A percentile compares a stretch with the other conserved stretches of the same genome.
These are phyloP conservation scores for Fusarium denticulatum DNA, from an alignment of 2,329 filamentous ascomycete genomes.

Conservation along the genomic window DNA sequence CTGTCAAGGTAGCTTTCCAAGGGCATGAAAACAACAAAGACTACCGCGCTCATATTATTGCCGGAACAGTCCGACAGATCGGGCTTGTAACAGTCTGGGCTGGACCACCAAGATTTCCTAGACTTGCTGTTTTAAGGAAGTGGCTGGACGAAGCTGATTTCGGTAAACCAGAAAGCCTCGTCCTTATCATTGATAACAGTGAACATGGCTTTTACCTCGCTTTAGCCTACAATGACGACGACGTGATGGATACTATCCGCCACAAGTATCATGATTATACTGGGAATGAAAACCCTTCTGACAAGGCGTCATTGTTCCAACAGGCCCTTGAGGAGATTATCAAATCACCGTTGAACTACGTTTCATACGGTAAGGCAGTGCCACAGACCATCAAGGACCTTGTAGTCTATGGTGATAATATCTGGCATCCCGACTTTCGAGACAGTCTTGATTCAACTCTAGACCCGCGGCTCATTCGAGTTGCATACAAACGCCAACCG, in stretches of 20 bases:
- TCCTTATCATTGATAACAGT: not conserved
- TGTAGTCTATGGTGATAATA: not conserved
- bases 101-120: rapidly evolving
- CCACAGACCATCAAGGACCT: not conserved
- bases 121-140: not conserved
- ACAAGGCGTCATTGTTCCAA: not conserved
- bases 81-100: not conserved
- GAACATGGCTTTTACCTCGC: not conserved
- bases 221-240: not conserved
- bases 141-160: not conserved
- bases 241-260: not conserved
- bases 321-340: not conserved
- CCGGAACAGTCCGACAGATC: not conserved
- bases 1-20: too few relatives aligned
- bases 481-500: not conserved
- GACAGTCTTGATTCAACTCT: too few relatives aligned
- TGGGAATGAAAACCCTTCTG: rapidly evolving
- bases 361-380: rapidly evolving
- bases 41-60: not conserved
- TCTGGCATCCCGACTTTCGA: not conserved
- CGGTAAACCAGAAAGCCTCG: rapidly evolving
- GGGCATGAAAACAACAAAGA: not conserved
- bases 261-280: not conserved
- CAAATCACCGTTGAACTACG: not conserved
- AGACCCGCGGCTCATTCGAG: not conserved